Base-by-base conservation (phyloP, 2,329 filamentous ascomycete genomes). In the Aureobasidium sp. region DNA sequence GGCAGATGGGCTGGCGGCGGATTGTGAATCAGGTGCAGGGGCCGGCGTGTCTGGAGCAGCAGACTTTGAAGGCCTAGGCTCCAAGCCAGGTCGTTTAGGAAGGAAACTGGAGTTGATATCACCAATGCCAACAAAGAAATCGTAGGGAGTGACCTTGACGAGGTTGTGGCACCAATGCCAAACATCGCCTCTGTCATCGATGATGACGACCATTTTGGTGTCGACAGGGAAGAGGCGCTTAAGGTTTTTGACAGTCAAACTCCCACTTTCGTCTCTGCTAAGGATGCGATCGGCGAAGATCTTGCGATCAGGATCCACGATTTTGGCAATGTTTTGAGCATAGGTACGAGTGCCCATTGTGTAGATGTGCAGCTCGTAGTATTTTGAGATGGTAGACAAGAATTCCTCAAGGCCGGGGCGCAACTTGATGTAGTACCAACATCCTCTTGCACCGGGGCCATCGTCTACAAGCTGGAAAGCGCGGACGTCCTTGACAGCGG, bases 261-360 rank as follows among this genome's bases (percentile, higher is more conserved):
- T 97, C 61, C 93, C 93, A 72, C 95, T 99, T 76, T 99, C 94
- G 73, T 97, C 93, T 70, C 94, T 88, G 75, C 93, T 97, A 70
- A 99, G 89, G 69, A 99, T 92, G 61, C 94, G 86, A 74, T 97
- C 92, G 42, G 90, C 93, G 73, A 99, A 99, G 11, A 96, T 85
- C 72, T 88, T 92, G 66, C 87, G 85, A 37, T 93, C 86, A 0
- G 93, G 93, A 70, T 99, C 94, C 65, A 99, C 89, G 65, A 99
- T 93, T 68, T 89, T 88, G 41, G 91, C 91, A 68, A 99, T 95
- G 64, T 90, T 88, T 68, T 92, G 82, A 11, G 94, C 94, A 72
- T 99, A 99, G n/a, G 93, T 90, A 66, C 94, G 85, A 25, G 94
- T 99, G 62, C 93, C 94, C 94, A 99, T 99, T 47, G 94, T 99